Percentiles rank a stretch among this genome's conserved stretches.
Evolutionary conservation across 108 stramenopile species (phyloP).

Genomic region (Cyclotella cryptica): DNA sequence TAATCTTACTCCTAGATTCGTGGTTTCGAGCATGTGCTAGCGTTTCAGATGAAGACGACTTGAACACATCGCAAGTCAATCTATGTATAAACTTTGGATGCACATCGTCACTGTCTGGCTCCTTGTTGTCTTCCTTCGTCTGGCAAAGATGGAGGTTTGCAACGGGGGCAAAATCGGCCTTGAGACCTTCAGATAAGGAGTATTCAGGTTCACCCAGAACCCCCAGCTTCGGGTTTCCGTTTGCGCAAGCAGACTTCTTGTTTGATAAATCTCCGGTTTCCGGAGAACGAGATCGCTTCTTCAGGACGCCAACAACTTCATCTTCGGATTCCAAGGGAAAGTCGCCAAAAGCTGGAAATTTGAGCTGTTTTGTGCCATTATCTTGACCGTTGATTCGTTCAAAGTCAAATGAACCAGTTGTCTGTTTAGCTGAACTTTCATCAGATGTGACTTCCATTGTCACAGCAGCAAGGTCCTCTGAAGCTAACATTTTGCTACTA

Average conservation of each 20-base stretch:
- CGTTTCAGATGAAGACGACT: slow-evolving; percentile 38
- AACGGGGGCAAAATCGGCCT: no score
- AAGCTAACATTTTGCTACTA: no score
- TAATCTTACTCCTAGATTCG: slow-evolving; percentile 31
- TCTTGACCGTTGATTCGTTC: background rate
- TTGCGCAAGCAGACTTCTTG: slow-evolving; percentile 8
- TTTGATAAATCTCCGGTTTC: background rate
- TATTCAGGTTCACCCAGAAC: background rate
- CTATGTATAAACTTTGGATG: slow-evolving; percentile 10
- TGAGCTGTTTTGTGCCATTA: background rate
- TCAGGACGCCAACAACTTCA: slow-evolving; percentile 8
- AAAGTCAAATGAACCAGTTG: background rate
- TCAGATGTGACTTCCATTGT: background rate
- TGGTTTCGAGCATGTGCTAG: slow-evolving; percentile 37
- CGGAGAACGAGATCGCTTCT: slow-evolving; percentile 18
- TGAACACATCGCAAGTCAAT: slow-evolving; percentile 42
- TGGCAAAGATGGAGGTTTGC: no score
- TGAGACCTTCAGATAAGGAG: no score
- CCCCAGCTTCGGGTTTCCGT: background rate
- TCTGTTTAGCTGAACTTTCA: background rate
- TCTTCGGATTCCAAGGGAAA: slow-evolving; percentile 13
- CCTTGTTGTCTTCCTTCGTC: background rate
- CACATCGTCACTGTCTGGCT: background rate
- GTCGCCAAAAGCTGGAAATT: slow-evolving; percentile 12
- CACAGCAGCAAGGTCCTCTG: no score